Conservation (phyloP, 2,329 filamentous ascomycete genomes). For the Colletotrichum orbiculare region DNA sequence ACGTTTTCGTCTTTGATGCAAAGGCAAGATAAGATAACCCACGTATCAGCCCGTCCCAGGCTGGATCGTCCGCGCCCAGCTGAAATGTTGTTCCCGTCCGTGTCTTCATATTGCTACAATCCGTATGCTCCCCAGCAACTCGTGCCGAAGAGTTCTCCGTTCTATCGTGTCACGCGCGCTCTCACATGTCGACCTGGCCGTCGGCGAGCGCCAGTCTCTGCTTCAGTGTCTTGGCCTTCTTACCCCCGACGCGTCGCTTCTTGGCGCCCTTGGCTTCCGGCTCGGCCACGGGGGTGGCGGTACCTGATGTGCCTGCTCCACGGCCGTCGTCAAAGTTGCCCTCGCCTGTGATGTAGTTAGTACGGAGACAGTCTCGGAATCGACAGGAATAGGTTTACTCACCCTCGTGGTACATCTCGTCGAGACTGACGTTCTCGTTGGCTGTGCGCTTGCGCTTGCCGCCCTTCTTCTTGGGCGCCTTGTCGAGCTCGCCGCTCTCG, state of each 20-base stretch:
- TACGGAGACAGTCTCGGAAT: background rate
- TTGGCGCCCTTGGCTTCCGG: slow-evolving; percentile 63
- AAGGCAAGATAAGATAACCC: background rate
- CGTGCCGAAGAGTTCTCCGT: slow-evolving; percentile 3
- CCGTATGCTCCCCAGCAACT: slow-evolving; percentile 10
- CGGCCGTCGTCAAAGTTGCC: slow-evolving; percentile 86
- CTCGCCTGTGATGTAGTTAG: slow-evolving; percentile 73
- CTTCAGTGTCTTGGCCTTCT: slow-evolving; percentile 76
- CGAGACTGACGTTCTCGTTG: slow-evolving; percentile 72
- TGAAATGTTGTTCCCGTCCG: slow-evolving; percentile 2
- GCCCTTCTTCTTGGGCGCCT: slow-evolving; percentile 64
- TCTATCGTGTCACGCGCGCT: slow-evolving; percentile 11
- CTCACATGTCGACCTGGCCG: slow-evolving; percentile 54
- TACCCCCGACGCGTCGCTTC: slow-evolving; percentile 61
- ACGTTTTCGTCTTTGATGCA: slow-evolving; percentile 30
- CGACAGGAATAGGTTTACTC: slow-evolving; percentile 52
- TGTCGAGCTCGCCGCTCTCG: slow-evolving; percentile 75
- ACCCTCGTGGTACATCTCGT: slow-evolving; percentile 99
- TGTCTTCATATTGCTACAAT: slow-evolving; percentile 32
- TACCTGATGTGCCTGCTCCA: slow-evolving; percentile 67
- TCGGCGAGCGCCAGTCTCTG: slow-evolving; percentile 76
- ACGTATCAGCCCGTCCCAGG: slow-evolving; percentile 19
- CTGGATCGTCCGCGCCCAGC: slow-evolving; percentile 28
- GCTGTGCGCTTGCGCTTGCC: slow-evolving; percentile 67
- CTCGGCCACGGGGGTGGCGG: slow-evolving; percentile 78